Evolutionary conservation across 495 filamentous ascomycete species (phyloP).

Genomic region (Penicillium canariense): DNA sequence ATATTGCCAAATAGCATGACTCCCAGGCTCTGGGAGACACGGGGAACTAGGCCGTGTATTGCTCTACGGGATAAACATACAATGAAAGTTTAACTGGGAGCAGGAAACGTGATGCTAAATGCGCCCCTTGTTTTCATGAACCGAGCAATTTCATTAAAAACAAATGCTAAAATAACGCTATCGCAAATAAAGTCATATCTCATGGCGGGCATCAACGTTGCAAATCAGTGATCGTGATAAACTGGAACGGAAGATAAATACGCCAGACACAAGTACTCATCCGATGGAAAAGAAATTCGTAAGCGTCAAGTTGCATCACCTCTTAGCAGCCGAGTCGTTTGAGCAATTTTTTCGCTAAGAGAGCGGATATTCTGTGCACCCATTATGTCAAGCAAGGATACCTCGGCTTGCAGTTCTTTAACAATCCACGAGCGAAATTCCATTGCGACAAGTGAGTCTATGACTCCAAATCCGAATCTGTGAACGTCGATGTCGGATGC

Average conservation of each 20-base stretch:
- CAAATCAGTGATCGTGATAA: background rate
- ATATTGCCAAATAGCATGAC: too few relatives aligned
- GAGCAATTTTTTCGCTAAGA: slow-evolving; percentile 26
- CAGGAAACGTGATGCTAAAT: too few relatives aligned
- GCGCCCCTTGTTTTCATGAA: background rate
- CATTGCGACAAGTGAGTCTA: slow-evolving; percentile 49
- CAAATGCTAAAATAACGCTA: background rate
- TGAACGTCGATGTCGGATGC: slow-evolving; percentile 40
- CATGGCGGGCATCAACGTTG: background rate
- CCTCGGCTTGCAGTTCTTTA: slow-evolving; percentile 33
- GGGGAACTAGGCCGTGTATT: too few relatives aligned
- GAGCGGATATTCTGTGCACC: slow-evolving; percentile 26
- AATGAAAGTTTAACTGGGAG: too few relatives aligned
- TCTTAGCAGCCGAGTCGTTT: slow-evolving; percentile 7
- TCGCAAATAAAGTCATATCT: background rate
- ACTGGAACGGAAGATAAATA: background rate
- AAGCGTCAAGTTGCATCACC: background rate
- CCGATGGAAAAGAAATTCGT: background rate
- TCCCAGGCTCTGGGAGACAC: too few relatives aligned
- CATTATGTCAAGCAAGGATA: slow-evolving; percentile 42
- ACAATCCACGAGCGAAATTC: slow-evolving; percentile 48
- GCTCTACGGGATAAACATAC: too few relatives aligned
- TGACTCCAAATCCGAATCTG: slow-evolving; percentile 31
- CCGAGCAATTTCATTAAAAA: background rate
- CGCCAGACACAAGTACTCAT: background rate